Percentiles rank a stretch among this genome's conserved stretches.
These are phyloP conservation scores for Rhytidiadelphus loreus DNA, from an alignment of 225 moss, liverwort and hornwort species.

Conservation along the genomic window DNA sequence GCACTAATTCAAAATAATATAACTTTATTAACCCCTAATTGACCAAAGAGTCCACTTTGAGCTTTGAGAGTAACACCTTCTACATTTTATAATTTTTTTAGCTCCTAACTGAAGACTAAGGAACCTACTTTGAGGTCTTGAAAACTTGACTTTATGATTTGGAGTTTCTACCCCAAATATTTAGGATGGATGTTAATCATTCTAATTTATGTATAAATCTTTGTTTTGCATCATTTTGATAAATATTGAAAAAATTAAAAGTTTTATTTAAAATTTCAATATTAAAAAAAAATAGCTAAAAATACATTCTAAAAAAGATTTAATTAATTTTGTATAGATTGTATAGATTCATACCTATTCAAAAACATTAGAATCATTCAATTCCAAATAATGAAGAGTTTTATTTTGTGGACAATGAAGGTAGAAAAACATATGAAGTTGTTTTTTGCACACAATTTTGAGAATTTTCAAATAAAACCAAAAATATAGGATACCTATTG, in stretches of 20 bases:
- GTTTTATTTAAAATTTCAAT: neutral
- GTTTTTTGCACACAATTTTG: neutral
- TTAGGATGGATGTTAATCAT: neutral
- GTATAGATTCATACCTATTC: neutral
- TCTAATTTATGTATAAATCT: neutral
- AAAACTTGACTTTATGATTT: neutral
- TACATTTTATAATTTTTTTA: too few relatives aligned
- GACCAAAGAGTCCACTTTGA: too few relatives aligned
- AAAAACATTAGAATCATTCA: neutral
- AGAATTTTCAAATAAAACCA: neutral
- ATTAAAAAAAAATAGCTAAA: neutral
- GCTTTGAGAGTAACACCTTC: too few relatives aligned
- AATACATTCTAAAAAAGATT: neutral
- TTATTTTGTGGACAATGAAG: neutral
- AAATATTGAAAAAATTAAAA: neutral
- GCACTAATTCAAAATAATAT: neutral
- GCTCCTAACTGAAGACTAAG: too few relatives aligned
- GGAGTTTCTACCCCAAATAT: too few relatives aligned
- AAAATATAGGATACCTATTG: neutral
- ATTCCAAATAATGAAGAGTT: accelerated
- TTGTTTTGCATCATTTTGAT: accelerated
- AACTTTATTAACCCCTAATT: neutral
- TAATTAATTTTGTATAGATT: too few relatives aligned
- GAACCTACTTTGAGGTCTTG: too few relatives aligned
- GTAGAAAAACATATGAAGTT: neutral